A percentile compares a stretch with the other conserved stretches of the same genome.
Conservation (phyloP, 164 flowering plant species). For the Echeveria elegans region DNA sequence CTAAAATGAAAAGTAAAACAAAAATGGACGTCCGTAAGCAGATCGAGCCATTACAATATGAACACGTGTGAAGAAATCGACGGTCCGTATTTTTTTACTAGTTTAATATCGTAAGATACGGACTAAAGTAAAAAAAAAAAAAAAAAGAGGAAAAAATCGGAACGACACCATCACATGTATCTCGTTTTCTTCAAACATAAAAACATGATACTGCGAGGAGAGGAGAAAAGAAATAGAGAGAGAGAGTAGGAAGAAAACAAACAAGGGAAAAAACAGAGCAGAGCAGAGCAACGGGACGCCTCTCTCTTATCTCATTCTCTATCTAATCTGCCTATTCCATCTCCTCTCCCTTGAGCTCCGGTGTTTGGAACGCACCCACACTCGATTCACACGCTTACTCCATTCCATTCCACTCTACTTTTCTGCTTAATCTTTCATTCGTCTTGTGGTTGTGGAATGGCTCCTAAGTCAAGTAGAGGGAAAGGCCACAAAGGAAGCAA, state of each 20-base stretch:
- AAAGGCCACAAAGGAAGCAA: neutral
- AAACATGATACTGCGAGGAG: neutral
- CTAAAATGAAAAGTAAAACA: too few species aligned
- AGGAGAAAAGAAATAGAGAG: neutral
- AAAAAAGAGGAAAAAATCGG: too few species aligned
- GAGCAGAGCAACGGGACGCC: neutral
- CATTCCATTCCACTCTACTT: neutral
- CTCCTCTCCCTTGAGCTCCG: neutral
- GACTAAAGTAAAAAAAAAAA: neutral
- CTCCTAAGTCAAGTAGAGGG: neutral
- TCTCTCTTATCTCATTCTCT: neutral
- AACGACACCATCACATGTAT: slow-evolving; percentile 1
- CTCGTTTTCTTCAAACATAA: neutral
- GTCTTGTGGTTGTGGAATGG: neutral
- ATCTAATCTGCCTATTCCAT: neutral
- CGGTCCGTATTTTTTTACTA: neutral
- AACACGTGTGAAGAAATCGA: neutral
- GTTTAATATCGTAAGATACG: neutral
- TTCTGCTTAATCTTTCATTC: neutral
- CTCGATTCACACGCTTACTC: too few species aligned
- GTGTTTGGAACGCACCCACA: too few species aligned
- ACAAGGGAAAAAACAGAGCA: neutral
- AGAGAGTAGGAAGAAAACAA: neutral
- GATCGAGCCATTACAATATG: neutral
- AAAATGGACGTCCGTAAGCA: too few species aligned